Evolutionary conservation across 192 early-diverging fungal genomes (phyloP), one percentile per base, ranked within the genome.

Genomic region (Funneliformis mosseae): DNA sequence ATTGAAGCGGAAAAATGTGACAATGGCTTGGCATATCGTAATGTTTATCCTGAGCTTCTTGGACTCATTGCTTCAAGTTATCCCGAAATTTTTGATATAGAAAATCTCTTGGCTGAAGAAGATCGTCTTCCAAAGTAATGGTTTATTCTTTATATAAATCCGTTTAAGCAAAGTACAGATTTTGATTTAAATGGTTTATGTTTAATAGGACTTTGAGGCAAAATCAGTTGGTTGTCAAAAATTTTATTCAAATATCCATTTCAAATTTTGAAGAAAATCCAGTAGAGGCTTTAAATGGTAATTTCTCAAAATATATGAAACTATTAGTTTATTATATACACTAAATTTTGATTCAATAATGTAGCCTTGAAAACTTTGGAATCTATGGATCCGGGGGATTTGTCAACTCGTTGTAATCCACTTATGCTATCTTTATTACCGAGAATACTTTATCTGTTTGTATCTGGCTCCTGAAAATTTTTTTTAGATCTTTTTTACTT

Each of bases 51-150:
- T 59, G 85, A 87, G 67, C 60, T 87, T 28, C 41, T 85, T 5
- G 66, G 61, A 23, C 77, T 84, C 5, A 71, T 80, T 10, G 83
- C 85, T 43, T 79, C 74, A 33, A 62, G 81, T 39, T 87, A 79
- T 64, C 85, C 85, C 11, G 83, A 87, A 39, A 70, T 84, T 16
- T 84, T 87, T 33, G 84, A 87, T 45, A 76, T 87, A 63, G 72
- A 46, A 12, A 83, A 77, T 60, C 81, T 85, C 12, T n/a, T 85
- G 5, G 59, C 73, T 3, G 63, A 76, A 21, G 82, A 85, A 77
- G 84, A 79, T 28, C 41, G 66, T 18, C 8, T 55, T 9, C 60
- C 5, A 70, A 69, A 41, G 77, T 76, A 50, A 70, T 42, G 8
- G 43, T 55, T 55, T 0, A 55, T 55, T 55, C 4, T 48, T 48